Evolutionary conservation across 1,284 basidiomycete species (phyloP), one percentile per base, ranked within the genome.

Genomic region (Boletus mariae): DNA sequence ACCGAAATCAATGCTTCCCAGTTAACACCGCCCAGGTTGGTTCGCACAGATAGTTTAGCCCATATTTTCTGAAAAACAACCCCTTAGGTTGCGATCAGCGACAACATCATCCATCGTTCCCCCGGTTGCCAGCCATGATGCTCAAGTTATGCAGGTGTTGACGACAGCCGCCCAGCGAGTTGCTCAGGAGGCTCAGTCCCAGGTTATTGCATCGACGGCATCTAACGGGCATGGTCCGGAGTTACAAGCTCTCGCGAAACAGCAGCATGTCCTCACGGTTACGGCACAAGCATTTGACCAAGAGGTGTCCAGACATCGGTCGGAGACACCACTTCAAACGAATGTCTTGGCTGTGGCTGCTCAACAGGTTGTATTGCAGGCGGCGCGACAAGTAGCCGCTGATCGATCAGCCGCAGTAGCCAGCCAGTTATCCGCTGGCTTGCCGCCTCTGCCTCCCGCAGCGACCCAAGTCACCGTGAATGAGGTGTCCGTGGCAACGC

Each of bases 351-450:
- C 86, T 7, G 82, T 81, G 9, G 88, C 88, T 5, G 87, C 87
- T 11, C 85, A 89, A 61, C 82, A 87, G 54, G 84, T 91, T 47
- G 88, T 91, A 41, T 76, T 89, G 44, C 84, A 87, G 63, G 89
- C 88, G 32, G 88, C 88, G 7, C 83, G 86, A 55, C 79, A 81
- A 54, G 79, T 82, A n/a, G 79, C 76, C 15, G 77, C 79, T 8
- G 80, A 83, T 55, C 78, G 75, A 31, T 74, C 77, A 10, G 75
- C 73, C 12, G 75, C 71, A 5, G 73, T 75, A 17, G 72, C 70
- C 9, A 61, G 59, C 38, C 74, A 70, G 45, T 65, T 75, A 20
- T 72, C 70, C 4, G 72, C 73, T 13, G 76, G 77, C 15, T 57
- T 76, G 26, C 61, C 68, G 1, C 63, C 67, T 1, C 63, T 68